phyloP scores from a whole-genome alignment of 345 rosid species.

The Salix exigua region DNA sequence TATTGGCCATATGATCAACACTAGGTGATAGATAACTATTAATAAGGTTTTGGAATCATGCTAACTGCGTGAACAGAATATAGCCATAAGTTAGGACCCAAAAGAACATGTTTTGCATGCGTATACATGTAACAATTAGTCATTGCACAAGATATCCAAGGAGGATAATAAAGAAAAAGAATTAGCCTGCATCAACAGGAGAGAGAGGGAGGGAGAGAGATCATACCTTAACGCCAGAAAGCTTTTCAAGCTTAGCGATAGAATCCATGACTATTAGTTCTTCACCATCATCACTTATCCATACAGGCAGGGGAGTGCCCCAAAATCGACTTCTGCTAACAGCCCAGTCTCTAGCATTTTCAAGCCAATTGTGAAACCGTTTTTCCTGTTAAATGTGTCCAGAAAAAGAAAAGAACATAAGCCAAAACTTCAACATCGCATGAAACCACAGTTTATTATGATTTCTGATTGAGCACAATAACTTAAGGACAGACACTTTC shows the following conservation, averaged over 20 bases:
- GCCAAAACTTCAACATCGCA: background rate
- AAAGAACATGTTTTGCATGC: too few species aligned
- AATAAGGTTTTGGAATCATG: background rate
- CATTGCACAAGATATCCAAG: background rate
- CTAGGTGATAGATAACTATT: background rate
- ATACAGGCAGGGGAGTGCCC: conserved; percentile 98
- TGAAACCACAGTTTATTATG: background rate
- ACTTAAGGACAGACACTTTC: background rate
- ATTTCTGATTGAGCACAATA: background rate
- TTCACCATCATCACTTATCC: conserved; percentile 85
- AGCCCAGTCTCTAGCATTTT: conserved; percentile 99
- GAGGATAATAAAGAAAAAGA: background rate
- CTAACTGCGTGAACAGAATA: background rate
- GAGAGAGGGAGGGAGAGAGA: background rate
- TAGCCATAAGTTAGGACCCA: background rate
- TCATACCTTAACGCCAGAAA: conserved; percentile 82
- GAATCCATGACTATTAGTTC: conserved; percentile 81
- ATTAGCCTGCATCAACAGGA: background rate
- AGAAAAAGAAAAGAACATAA: too few species aligned
- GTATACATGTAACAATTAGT: too few species aligned
- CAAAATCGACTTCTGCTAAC: conserved; percentile 95
- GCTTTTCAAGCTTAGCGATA: conserved; percentile 75
- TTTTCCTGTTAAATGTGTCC: conserved; percentile 54
- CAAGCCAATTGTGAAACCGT: conserved; percentile 98
- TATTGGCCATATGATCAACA: background rate